Base-by-base conservation (phyloP, 306 rosid species). In the Quercus aquifolioides region DNA sequence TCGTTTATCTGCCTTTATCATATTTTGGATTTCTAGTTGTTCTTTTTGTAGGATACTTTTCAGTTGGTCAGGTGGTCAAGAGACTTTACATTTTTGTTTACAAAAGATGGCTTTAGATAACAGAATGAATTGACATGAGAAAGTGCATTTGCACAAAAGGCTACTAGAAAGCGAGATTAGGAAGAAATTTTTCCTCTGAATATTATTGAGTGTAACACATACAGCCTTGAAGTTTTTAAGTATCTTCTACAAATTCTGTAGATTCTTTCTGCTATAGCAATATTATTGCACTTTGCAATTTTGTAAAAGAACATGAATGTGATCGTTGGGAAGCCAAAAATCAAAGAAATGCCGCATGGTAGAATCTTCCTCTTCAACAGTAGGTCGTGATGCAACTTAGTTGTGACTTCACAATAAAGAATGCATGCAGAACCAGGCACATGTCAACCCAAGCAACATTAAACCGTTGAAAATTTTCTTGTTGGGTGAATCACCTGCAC, bases 41-140 rank as follows among this genome's bases (percentile, higher is more conserved):
- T 62, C 85, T 90, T 73, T 89, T 87, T 81, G 9, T 90, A 21
- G 95, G 90, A 56, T 90, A 90, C 73, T 89, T 92, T 81, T 30
- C 78, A 6, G 19, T 87, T 74, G 93, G 97, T 46, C 97, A 92
- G 69, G 73, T 87, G 26, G 89, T 88, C 58, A 92, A 90, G 91
- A 91, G 85, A 72, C 69, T 87, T 38, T 91, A 91, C 80, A 90
- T 89, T 69, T 69, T 83, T 70, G 81, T 86, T 82, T 72, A 88
- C 75, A 91, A 91, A 78, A 91, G 86, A 71, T 89, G 94, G 97
- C 89, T 91, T 78, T 89, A 88, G 85, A 73, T 74, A 73, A 55
- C 52, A 81, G 30, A 46, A 5, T 64, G 59, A n/a, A 19, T 41
- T 52, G 31, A 21, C 52, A 35, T 72, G 65, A 23, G 9, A 78